phyloP scores from a whole-genome alignment of 2,329 filamentous ascomycete genomes.

The Venturia asperata region DNA sequence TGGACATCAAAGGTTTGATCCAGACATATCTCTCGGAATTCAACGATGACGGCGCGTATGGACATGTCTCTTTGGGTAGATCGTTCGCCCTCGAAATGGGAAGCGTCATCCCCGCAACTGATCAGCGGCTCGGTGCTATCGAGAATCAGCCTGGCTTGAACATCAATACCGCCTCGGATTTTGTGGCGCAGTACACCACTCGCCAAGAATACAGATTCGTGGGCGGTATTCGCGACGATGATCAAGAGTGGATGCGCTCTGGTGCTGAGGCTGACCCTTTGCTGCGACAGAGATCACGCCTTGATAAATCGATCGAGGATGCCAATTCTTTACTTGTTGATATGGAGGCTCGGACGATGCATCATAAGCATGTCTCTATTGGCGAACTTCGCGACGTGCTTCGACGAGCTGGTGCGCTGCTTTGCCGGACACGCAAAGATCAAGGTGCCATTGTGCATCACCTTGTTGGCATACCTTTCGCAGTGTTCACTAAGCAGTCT shows the following conservation, averaged over 20 bases:
- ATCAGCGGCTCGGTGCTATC: constrained; percentile 75
- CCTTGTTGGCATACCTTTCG: constrained; percentile 87
- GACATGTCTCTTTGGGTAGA: constrained; percentile 82
- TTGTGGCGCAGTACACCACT: constrained; percentile 93
- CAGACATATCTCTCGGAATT: constrained; percentile 93
- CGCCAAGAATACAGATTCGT: constrained; percentile 91
- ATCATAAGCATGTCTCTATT: constrained; percentile 62
- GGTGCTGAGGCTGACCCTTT: constrained; percentile 20
- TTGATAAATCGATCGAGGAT: constrained; percentile 41
- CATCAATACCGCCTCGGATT: constrained; percentile 90
- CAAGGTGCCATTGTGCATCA: constrained; percentile 76
- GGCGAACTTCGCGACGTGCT: constrained; percentile 73
- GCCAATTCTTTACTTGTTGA: constrained; percentile 57
- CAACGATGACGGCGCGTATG: constrained; percentile 83
- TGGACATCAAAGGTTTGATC: constrained; percentile 89
- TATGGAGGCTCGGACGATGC: constrained; percentile 63
- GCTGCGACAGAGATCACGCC: constrained; percentile 21
- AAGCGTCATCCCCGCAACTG: constrained; percentile 73
- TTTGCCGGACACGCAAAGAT: constrained; percentile 70
- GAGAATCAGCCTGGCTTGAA: constrained; percentile 64
- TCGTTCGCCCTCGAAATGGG: constrained; percentile 95
- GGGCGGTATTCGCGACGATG: constrained; percentile 63
- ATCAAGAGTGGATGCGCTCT: constrained; percentile 59
- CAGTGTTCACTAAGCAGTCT: constrained; percentile 86
- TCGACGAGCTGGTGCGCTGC: constrained; percentile 73